These are phyloP conservation scores for Schwanniomyces pseudopolymorphus DNA, from an alignment of 805 yeast species.

Conservation along the genomic window DNA sequence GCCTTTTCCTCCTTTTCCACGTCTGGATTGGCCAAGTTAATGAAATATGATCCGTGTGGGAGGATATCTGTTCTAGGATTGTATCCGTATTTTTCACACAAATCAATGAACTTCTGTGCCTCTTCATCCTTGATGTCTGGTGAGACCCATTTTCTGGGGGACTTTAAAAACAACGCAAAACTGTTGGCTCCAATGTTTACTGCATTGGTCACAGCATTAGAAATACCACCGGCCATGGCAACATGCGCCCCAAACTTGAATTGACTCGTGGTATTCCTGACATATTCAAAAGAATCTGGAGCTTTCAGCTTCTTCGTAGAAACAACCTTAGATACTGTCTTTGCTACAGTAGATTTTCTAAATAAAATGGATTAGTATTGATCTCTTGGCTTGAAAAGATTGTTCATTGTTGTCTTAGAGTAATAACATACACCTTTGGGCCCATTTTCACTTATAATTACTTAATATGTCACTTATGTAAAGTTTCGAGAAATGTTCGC, in stretches of 20 bases:
- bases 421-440: background rate
- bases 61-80: conserved; percentile 76
- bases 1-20: conserved; percentile 74
- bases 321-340: conserved; percentile 6
- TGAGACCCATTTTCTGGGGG: conserved; percentile 89
- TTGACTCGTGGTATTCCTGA: conserved; percentile 10
- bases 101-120: conserved; percentile 58
- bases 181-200: conserved; percentile 64
- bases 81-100: conserved; percentile 64
- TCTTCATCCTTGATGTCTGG: conserved; percentile 72
- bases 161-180: conserved; percentile 87
- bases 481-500: background rate
- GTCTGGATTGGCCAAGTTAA: conserved; percentile 91
- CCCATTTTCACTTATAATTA: background rate
- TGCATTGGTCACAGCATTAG: conserved; percentile 59
- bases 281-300: conserved; percentile 15
- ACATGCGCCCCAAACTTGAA: conserved; percentile 88
- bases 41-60: conserved; percentile 94
- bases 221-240: conserved; percentile 77
- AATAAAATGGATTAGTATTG: background rate
- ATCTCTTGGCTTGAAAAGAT: background rate
- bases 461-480: background rate
- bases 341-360: conserved; percentile 1
- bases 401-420: background rate
- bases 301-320: conserved; percentile 1